A percentile compares a stretch with the other conserved stretches of the same genome.
Conservation (phyloP, 1,284 basidiomycete genomes). For the Malassezia cuniculi region DNA sequence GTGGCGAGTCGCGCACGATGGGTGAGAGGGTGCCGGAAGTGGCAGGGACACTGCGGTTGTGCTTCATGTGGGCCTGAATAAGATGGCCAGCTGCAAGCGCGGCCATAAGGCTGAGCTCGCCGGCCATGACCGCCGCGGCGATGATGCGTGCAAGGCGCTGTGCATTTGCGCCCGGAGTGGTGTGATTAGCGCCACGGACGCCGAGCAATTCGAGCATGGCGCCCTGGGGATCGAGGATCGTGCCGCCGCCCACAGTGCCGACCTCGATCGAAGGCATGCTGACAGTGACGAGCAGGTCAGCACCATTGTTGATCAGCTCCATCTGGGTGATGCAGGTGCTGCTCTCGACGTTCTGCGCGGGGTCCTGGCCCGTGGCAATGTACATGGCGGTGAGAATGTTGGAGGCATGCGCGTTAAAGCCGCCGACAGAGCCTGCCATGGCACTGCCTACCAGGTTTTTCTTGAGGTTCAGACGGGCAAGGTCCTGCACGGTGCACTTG, state of each 20-base stretch:
- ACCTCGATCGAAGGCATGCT: constrained; percentile 46
- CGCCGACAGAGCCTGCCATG: constrained; percentile 92
- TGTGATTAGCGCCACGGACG: constrained; percentile 33
- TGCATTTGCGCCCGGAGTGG: constrained; percentile 41
- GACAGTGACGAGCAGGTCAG: constrained; percentile 59
- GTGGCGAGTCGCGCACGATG: neutral
- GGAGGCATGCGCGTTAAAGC: constrained; percentile 96
- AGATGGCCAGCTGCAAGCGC: constrained; percentile 41
- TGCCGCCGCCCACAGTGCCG: constrained; percentile 85
- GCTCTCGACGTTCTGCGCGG: constrained; percentile 96
- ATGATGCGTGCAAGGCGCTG: constrained; percentile 43
- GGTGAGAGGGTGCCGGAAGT: constrained; percentile 41
- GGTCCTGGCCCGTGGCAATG: constrained; percentile 94
- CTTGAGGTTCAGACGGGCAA: constrained; percentile 87
- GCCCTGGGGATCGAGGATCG: constrained; percentile 46
- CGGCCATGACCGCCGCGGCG: constrained; percentile 43
- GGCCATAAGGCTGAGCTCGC: constrained; percentile 41
- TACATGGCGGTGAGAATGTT: constrained; percentile 91
- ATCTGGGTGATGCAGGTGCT: constrained; percentile 97
- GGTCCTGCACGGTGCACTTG: constrained; percentile 81
- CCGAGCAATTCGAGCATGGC: constrained; percentile 43
- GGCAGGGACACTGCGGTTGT: constrained; percentile 39
- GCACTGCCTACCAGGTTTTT: constrained; percentile 96
- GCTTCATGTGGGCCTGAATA: constrained; percentile 44
- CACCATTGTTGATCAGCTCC: constrained; percentile 81